phyloP scores from a whole-genome alignment of 768 basidiomycete species.

The Leccinellum albellum region DNA sequence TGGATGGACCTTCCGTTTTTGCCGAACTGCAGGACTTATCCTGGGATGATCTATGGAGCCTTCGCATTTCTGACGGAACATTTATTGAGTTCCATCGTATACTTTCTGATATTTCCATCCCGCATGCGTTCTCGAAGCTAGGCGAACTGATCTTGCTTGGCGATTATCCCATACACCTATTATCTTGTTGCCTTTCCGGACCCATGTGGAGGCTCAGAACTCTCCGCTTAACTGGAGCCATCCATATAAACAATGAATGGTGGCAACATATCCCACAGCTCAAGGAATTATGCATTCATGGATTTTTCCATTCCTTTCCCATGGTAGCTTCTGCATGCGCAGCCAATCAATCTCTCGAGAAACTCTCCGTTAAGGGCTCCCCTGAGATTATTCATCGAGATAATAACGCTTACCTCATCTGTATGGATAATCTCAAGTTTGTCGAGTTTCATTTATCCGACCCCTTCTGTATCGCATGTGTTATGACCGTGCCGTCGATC shows the following conservation, averaged over 20 bases:
- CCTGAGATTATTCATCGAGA: no score
- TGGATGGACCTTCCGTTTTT: slow-evolving; percentile 17
- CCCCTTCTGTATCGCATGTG: slow-evolving; percentile 12
- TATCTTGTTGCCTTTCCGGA: slow-evolving; percentile 3
- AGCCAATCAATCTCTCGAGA: slow-evolving; percentile 26
- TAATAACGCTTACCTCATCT: background rate
- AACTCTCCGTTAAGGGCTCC: background rate
- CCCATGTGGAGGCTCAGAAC: slow-evolving; percentile 23
- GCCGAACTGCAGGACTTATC: slow-evolving; percentile 19
- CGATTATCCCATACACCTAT: background rate
- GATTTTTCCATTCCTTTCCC: background rate
- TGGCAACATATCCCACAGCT: slow-evolving; percentile 21
- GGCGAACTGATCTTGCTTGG: slow-evolving; percentile 29
- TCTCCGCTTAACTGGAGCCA: slow-evolving; percentile 19
- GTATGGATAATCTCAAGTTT: slow-evolving; percentile 33
- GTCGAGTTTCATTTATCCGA: slow-evolving; percentile 31
- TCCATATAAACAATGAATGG: slow-evolving; percentile 11
- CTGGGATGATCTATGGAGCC: slow-evolving; percentile 25
- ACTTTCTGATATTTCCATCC: slow-evolving; percentile 30
- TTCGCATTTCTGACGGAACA: slow-evolving; percentile 10
- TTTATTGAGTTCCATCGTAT: slow-evolving; percentile 21
- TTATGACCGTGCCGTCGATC: slow-evolving; percentile 31
- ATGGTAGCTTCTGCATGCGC: slow-evolving; percentile 3
- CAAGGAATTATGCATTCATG: slow-evolving; percentile 14
- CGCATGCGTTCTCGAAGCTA: slow-evolving; percentile 33